A percentile compares a stretch with the other conserved stretches of the same genome.
Evolutionary conservation across 2,329 filamentous ascomycete species (phyloP).

Genomic region (Ophiobolus disseminans): DNA sequence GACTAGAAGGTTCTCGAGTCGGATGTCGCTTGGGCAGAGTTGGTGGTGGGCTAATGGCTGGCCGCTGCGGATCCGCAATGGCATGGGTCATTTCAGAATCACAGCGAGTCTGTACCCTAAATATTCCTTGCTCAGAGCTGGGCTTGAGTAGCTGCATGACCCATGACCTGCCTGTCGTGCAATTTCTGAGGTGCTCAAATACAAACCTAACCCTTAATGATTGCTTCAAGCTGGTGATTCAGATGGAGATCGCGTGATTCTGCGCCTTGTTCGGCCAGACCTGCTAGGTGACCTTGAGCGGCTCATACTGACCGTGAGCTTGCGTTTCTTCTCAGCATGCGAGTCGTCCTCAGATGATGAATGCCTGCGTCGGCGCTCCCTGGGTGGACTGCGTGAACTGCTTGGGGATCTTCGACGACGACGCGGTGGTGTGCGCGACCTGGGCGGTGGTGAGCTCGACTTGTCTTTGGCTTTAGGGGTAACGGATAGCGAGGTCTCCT

Average conservation of each 20-base stretch:
- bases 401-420: conserved; percentile 47
- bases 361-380: conserved; percentile 53
- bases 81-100: too few relatives aligned
- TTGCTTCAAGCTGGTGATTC: conserved; percentile 18
- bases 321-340: conserved; percentile 59
- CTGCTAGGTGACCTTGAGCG: conserved; percentile 39
- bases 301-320: conserved; percentile 52
- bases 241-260: conserved; percentile 26
- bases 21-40: neutral
- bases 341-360: conserved; percentile 53
- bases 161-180: too few relatives aligned
- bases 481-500: conserved; percentile 56
- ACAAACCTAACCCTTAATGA: too few relatives aligned
- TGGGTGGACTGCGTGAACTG: conserved; percentile 49
- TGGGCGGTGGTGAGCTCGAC: conserved; percentile 64
- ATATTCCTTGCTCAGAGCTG: too few relatives aligned
- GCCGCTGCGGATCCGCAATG: too few relatives aligned
- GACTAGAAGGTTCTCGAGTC: too few relatives aligned
- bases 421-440: conserved; percentile 40
- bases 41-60: too few relatives aligned
- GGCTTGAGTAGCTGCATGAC: too few relatives aligned
- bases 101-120: too few relatives aligned
- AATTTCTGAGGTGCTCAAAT: too few relatives aligned
- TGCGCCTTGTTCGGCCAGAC: conserved; percentile 23
- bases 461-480: conserved; percentile 56